phyloP scores from a whole-genome alignment of 2,329 filamentous ascomycete species.

The Aspergillus flavus region DNA sequence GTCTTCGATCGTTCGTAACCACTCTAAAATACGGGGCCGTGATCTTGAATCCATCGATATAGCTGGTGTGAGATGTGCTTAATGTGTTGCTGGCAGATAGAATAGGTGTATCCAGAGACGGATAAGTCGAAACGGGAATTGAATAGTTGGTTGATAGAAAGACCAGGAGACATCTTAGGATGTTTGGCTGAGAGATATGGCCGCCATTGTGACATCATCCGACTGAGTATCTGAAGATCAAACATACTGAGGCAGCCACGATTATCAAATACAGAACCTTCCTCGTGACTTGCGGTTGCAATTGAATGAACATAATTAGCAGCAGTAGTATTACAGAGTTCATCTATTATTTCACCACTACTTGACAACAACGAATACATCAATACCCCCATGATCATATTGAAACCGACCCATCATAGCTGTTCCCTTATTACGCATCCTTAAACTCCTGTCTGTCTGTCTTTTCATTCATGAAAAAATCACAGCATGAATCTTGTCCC shows the following conservation, averaged over 20 bases:
- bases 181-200: too few relatives aligned
- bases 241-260: neutral
- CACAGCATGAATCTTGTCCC: neutral
- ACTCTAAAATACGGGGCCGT: neutral
- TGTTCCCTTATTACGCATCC: neutral
- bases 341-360: neutral
- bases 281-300: neutral
- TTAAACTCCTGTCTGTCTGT: neutral
- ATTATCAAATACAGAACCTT: neutral
- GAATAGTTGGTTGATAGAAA: neutral
- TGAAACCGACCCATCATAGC: neutral
- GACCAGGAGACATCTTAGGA: neutral
- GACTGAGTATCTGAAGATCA: neutral
- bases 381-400: neutral
- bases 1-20: neutral
- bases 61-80: neutral
- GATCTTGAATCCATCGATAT: neutral
- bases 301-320: neutral
- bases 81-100: neutral
- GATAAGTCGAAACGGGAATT: neutral
- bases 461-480: neutral
- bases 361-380: neutral
- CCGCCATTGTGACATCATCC: neutral
- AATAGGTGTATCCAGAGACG: neutral
- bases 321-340: neutral